Conservation (phyloP, 257 asterid species). For the Linderniella brevidens region DNA sequence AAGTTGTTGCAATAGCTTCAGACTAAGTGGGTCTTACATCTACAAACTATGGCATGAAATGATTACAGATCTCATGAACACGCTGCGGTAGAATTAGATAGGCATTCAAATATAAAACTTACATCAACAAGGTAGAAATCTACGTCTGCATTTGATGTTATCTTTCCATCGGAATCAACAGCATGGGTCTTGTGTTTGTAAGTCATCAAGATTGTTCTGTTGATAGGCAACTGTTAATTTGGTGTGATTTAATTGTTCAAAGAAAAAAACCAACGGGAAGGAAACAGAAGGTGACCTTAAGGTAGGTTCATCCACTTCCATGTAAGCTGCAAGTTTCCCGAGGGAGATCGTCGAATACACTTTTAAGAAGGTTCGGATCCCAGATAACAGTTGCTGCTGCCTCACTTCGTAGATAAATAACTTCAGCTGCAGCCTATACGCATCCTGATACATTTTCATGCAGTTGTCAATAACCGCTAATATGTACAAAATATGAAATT, state of each 20-base stretch:
- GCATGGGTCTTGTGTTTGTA: constrained; percentile 93
- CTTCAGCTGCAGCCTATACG: constrained; percentile 52
- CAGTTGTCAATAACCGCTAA: constrained; percentile 24
- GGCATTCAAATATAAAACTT: constrained; percentile 13
- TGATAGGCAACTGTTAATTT: no score
- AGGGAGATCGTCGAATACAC: constrained; percentile 76
- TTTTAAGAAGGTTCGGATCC: constrained; percentile 69
- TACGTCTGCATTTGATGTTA: constrained; percentile 62
- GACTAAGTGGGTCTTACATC: no score
- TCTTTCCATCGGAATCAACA: constrained; percentile 58
- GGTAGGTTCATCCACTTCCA: constrained; percentile 87
- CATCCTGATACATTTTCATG: constrained; percentile 26
- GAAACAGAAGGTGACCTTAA: constrained; percentile 27
- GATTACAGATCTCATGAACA: background rate
- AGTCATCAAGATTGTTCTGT: constrained; percentile 88
- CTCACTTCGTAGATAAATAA: constrained; percentile 71
- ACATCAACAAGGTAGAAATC: constrained; percentile 83
- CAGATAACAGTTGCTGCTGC: constrained; percentile 78
- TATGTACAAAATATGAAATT: background rate
- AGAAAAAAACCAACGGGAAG: background rate
- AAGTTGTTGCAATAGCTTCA: no score
- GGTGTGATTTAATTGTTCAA: no score
- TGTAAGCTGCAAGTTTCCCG: constrained; percentile 60
- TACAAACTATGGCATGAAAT: no score
- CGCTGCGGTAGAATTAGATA: background rate